Base-by-base conservation (phyloP, 2,329 filamentous ascomycete genomes). In the Achaetomium macrosporum region DNA sequence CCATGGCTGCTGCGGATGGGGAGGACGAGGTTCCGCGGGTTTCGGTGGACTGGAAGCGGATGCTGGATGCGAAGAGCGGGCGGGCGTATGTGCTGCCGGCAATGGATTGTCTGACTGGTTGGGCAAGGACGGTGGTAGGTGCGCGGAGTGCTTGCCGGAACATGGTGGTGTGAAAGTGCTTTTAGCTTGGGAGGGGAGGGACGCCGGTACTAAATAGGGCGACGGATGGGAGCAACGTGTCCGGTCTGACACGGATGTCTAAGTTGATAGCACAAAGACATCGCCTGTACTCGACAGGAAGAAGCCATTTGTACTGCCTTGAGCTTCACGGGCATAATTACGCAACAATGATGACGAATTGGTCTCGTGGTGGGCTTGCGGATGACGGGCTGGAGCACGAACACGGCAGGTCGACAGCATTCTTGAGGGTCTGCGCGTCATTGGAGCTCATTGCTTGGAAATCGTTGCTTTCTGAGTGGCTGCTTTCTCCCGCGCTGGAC, bases 371-470 rank as follows among this genome's bases (percentile, higher is more conserved):
- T 25, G 25, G 7, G 25, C 25, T 25, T 25, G 25, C 25, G 4
- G 25, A 25, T 25, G 25, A 4, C 7, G 25, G 25, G 25, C 25
- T 7, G 7, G 25, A 25, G 7, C 25, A 25, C 25, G 25, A 7
- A 25, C 7, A 25, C 25, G 25, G 25, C 25, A 25, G 25, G 25
- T 25, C 25, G 25, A 25, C 25, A 25, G 25, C 25, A 25, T 25
- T 25, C 7, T 25, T 4, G 25, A 25, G 4, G 25, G 7, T 25
- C 25, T 36, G 17, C 8, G 11, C 42, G 15, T 11, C n/a, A 13
- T 17, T 44, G 33, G 16, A 19, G 49, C 42, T 55, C 45, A 55
- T 52, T 11, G 31, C 17, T 55, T 50, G 7, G 19, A 39, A 52
- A 55, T 50, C 17, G n/a, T 7, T 3, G 41, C 13, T 3, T 16